Evolutionary conservation across 768 basidiomycete genomes (phyloP).

Genomic region (Pleurotus tuber-regium): DNA sequence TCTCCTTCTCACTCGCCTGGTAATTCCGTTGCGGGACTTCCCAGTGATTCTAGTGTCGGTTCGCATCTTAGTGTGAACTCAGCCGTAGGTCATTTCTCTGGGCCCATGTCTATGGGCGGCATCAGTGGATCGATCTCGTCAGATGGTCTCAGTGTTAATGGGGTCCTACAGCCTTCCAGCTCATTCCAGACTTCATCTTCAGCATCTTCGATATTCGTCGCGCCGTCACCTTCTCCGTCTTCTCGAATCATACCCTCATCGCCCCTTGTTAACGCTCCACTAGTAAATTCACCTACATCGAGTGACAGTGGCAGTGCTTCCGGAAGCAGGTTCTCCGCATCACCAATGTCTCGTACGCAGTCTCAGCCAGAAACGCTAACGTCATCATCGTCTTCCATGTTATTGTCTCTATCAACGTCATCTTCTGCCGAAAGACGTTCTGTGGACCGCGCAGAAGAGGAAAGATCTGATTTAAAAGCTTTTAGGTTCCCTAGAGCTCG

Average conservation of each 20-base stretch:
- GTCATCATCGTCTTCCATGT: background rate
- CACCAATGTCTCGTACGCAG: background rate
- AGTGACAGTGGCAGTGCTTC: background rate
- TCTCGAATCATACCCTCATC: conserved; percentile 4
- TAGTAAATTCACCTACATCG: background rate
- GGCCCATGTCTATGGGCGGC: background rate
- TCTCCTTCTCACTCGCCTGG: background rate
- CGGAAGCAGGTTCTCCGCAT: background rate
- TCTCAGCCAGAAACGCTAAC: background rate
- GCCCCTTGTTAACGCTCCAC: background rate
- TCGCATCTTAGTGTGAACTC: background rate
- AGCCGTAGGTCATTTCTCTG: background rate
- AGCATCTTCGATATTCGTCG: conserved; percentile 1
- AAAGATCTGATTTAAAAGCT: background rate
- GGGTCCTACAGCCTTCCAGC: background rate
- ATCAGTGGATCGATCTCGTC: background rate
- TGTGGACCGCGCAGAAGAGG: background rate
- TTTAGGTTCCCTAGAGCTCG: conserved; percentile 8
- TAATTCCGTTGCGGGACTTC: background rate
- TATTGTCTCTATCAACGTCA: background rate
- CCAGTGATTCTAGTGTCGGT: background rate
- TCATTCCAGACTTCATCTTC: conserved; percentile 5
- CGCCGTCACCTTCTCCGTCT: conserved; percentile 4
- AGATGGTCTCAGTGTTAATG: background rate
- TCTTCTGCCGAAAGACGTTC: background rate